phyloP scores from a whole-genome alignment of 495 filamentous ascomycete species.

The Pseudevernia furfuracea region DNA sequence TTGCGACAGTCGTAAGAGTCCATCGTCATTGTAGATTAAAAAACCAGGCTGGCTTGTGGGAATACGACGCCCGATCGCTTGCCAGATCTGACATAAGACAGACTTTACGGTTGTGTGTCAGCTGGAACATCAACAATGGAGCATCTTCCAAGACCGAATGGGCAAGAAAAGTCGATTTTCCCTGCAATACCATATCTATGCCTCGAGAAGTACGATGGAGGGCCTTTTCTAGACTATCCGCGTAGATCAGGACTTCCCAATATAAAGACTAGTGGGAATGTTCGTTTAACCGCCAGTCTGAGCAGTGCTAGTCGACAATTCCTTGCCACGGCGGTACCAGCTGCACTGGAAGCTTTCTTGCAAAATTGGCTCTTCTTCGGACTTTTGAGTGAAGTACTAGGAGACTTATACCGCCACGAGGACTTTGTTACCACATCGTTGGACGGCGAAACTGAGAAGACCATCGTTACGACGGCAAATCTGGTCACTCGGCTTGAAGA shows the following conservation, averaged over 20 bases:
- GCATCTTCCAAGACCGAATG: neutral
- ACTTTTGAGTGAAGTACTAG: conserved; percentile 14
- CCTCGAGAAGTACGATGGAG: neutral
- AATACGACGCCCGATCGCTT: neutral
- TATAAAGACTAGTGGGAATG: neutral
- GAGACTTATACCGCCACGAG: conserved; percentile 10
- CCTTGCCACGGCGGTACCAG: conserved; percentile 1
- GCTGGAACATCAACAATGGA: neutral
- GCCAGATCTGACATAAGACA: neutral
- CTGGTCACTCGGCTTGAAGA: conserved; percentile 12
- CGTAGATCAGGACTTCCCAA: neutral
- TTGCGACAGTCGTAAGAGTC: neutral
- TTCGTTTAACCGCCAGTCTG: neutral
- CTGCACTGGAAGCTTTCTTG: conserved; percentile 12
- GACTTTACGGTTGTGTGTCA: neutral
- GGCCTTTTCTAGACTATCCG: conserved; percentile 1
- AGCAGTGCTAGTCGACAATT: neutral
- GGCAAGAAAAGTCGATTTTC: neutral
- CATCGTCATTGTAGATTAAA: neutral
- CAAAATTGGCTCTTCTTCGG: conserved; percentile 21
- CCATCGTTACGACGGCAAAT: conserved; percentile 16
- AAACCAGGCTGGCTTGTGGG: neutral
- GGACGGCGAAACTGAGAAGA: conserved; percentile 6
- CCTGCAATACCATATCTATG: neutral
- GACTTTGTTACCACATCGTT: conserved; percentile 11